Base-by-base conservation (phyloP, 2,329 filamentous ascomycete genomes). In the Fusarium ambrosium region DNA sequence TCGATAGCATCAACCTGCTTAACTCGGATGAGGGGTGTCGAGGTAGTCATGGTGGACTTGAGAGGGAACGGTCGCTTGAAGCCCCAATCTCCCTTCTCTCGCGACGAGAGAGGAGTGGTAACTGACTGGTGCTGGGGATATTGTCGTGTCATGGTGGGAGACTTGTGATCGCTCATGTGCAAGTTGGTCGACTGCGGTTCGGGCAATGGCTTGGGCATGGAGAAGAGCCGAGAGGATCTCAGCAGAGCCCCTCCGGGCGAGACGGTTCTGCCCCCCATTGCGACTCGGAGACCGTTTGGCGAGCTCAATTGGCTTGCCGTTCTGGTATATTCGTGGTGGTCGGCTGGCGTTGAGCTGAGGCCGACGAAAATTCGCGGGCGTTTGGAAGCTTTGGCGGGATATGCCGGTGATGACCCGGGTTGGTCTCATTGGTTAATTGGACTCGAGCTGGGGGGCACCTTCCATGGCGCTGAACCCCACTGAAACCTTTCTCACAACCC, bases 221-320 rank as follows among this genome's bases (percentile, higher is more conserved):
- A 93, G 85, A 98, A 98, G 78, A 98, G 89, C 77, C 96, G 94
- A 69, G 96, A 98, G 70, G 92, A 91, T 82, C 96, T 92, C 80
- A 98, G 89, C 77, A 98, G 89, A 78, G 89, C 88, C 74, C 87
- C 91, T 80, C 91, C 91, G 67, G 91, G 91, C 74, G 91, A 91
- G 79, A 91, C 77, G 67, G 79, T 78, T 62, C 77, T 79, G 68
- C 62, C 74, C 73, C 75, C 76, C 83, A 85, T 85, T 43, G 66
- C 79, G 75, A 78, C 69, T 69, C 78, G 68, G 68, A 72, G 68
- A 75, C 73, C 75, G 72, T 64, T 74, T 78, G 68, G 62, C 66
- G 72, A 78, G 77, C 81, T 80, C 80, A 80, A 81, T 80, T 79
- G 70, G 63, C 72, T 80, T 77, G 69, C 66, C 72, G 69, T 66